Percentiles rank a stretch among this genome's conserved stretches.
Evolutionary conservation across 2,329 filamentous ascomycete genomes (phyloP).

Genomic region (Xylaria sp.): DNA sequence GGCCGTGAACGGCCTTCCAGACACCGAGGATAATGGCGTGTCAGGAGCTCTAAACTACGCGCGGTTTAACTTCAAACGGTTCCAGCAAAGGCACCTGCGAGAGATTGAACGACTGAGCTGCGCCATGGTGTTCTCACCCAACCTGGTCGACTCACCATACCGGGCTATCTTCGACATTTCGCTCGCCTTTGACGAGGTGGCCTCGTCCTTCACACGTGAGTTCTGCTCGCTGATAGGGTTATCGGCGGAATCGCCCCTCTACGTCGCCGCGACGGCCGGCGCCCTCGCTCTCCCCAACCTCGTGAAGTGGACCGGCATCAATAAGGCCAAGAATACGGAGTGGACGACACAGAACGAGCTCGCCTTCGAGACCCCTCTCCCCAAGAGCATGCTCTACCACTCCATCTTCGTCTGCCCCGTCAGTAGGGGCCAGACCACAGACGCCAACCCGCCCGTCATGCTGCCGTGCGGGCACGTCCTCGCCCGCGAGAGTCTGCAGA

Average conservation of each 20-base stretch:
- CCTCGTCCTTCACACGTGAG: constrained; percentile 88
- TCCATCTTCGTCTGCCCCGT: constrained; percentile 98
- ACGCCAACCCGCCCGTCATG: constrained; percentile 95
- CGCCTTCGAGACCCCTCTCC: constrained; percentile 77
- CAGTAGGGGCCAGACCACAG: constrained; percentile 94
- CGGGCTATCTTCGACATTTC: constrained; percentile 78
- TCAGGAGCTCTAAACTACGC: constrained; percentile 80
- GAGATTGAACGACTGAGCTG: constrained; percentile 86
- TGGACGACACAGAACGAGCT: constrained; percentile 95
- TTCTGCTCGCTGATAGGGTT: constrained; percentile 93
- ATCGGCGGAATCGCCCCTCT: constrained; percentile 90
- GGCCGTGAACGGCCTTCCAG: constrained; percentile 64
- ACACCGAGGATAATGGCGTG: constrained; percentile 63
- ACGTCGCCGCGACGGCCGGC: constrained; percentile 91
- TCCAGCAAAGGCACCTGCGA: constrained; percentile 77
- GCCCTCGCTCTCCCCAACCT: constrained; percentile 90
- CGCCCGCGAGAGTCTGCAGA: constrained; percentile 82
- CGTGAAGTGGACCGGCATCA: constrained; percentile 87
- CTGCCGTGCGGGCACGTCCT: constrained; percentile 96
- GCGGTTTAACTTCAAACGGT: constrained; percentile 75
- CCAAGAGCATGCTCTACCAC: constrained; percentile 78
- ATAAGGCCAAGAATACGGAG: constrained; percentile 89
- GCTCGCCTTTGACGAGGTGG: constrained; percentile 83
- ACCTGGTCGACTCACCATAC: constrained; percentile 83
- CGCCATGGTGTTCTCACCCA: constrained; percentile 82